These are phyloP conservation scores for Termitomyces heimii DNA, from an alignment of 768 basidiomycete genomes.

Conservation along the genomic window DNA sequence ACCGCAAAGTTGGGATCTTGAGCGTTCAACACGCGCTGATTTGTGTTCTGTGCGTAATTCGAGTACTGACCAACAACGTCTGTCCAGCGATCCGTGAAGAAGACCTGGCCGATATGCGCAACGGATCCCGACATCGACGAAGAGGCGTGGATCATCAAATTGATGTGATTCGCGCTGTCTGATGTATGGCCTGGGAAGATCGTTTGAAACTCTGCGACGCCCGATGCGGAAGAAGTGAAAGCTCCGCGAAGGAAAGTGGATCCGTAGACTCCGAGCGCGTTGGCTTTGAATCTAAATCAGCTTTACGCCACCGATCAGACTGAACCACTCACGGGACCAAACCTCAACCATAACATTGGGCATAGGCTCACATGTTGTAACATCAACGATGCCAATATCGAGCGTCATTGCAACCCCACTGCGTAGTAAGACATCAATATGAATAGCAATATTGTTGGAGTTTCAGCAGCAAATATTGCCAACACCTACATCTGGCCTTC, in stretches of 20 bases:
- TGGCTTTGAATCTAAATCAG: slow-evolving; percentile 7
- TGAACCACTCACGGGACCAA: slow-evolving; percentile 11
- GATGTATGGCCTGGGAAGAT: slow-evolving; percentile 14
- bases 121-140: slow-evolving; percentile 10
- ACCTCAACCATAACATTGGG: slow-evolving; percentile 31
- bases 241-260: slow-evolving; percentile 15
- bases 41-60: slow-evolving; percentile 14
- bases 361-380: slow-evolving; percentile 33
- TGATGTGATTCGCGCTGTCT: slow-evolving; percentile 14
- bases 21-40: slow-evolving; percentile 16
- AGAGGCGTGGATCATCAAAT: slow-evolving; percentile 13
- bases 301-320: neutral
- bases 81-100: slow-evolving; percentile 19
- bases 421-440: neutral
- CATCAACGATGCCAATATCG: slow-evolving; percentile 33
- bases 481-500: slow-evolving; percentile 16
- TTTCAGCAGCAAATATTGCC: neutral
- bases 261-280: slow-evolving; percentile 14
- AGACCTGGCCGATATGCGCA: slow-evolving; percentile 14
- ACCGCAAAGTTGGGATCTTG: slow-evolving; percentile 17
- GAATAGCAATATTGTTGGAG: neutral
- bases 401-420: slow-evolving; percentile 31
- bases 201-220: slow-evolving; percentile 14
- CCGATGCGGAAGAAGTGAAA: slow-evolving; percentile 7
- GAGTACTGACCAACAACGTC: slow-evolving; percentile 13